Evolutionary conservation across 2,329 filamentous ascomycete species (phyloP).

Genomic region (Cercospora sp.): DNA sequence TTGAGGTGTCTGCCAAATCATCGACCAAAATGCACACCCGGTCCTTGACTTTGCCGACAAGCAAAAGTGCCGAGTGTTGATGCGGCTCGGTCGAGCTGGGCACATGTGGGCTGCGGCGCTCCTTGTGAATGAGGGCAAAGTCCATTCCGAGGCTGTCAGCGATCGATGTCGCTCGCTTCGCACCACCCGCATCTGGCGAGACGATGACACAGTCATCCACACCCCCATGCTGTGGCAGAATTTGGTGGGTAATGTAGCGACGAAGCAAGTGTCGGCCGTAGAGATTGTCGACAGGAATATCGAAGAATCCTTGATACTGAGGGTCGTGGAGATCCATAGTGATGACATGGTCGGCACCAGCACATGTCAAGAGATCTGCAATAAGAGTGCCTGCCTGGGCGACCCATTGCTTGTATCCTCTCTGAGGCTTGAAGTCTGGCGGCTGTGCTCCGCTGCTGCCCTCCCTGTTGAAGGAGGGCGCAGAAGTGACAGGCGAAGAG

Average conservation of each 20-base stretch:
- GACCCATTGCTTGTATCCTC: conserved; percentile 98
- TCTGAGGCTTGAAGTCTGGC: conserved; percentile 71
- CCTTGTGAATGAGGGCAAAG: conserved; percentile 98
- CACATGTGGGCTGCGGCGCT: conserved; percentile 71
- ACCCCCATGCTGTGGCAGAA: conserved; percentile 74
- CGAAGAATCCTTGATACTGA: conserved; percentile 98
- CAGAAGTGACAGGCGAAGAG: conserved; percentile 12
- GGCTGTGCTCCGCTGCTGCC: conserved; percentile 47
- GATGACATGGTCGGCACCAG: conserved; percentile 93
- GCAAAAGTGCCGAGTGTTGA: conserved; percentile 74
- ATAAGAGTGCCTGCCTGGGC: conserved; percentile 94
- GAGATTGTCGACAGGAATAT: conserved; percentile 96
- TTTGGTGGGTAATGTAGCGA: conserved; percentile 73
- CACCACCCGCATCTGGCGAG: conserved; percentile 92
- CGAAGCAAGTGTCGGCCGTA: conserved; percentile 77
- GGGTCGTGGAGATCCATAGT: conserved; percentile 97
- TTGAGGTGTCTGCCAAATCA: conserved; percentile 91
- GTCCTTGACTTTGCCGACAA: conserved; percentile 81
- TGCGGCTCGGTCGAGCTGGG: conserved; percentile 15
- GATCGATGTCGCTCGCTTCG: conserved; percentile 93
- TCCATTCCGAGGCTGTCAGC: conserved; percentile 91
- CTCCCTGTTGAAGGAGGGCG: conserved; percentile 40
- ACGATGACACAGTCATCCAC: conserved; percentile 67
- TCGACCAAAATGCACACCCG: conserved; percentile 88
- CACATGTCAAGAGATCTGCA: conserved; percentile 90